These are phyloP conservation scores for Odontarrhena argentea DNA, from an alignment of 345 rosid genomes.

Conservation along the genomic window DNA sequence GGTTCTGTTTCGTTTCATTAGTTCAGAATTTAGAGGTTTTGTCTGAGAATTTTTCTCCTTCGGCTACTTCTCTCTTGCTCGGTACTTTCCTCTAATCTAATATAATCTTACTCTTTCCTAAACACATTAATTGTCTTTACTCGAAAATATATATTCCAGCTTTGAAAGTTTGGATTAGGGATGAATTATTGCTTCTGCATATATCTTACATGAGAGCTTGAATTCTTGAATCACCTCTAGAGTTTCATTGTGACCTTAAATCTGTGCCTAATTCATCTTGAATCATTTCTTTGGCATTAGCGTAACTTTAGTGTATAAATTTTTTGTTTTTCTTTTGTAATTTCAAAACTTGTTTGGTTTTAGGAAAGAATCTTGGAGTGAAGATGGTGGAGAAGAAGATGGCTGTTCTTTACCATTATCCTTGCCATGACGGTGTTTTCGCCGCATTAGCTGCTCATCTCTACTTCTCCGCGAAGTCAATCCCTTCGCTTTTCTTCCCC, in stretches of 20 bases:
- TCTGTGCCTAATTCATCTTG: not conserved
- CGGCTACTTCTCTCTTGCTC: slow-evolving; percentile 25
- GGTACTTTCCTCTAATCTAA: slow-evolving; percentile 21
- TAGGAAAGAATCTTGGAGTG: slow-evolving; percentile 34
- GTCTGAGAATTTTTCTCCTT: not conserved
- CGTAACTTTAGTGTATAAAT: not conserved
- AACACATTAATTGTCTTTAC: not conserved
- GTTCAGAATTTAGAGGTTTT: slow-evolving; percentile 5
- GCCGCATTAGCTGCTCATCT: slow-evolving; percentile 79
- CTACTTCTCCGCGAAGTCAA: slow-evolving; percentile 58
- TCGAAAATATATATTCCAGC: not conserved
- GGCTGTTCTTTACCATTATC: slow-evolving; percentile 73
- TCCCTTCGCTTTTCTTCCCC: slow-evolving; percentile 61
- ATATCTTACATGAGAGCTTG: not conserved
- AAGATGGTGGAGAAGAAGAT: slow-evolving; percentile 47
- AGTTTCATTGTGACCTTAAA: not conserved
- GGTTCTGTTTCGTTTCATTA: slow-evolving; percentile 3
- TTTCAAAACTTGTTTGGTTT: not conserved
- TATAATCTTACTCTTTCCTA: not conserved
- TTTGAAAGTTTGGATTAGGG: not conserved
- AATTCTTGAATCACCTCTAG: not conserved
- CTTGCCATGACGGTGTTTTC: slow-evolving; percentile 80
- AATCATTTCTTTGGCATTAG: not conserved
- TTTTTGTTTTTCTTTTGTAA: not conserved
- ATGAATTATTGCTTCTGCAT: slow-evolving; percentile 7